Percentiles rank a stretch among this genome's conserved stretches.
Conservation (phyloP, 345 rosid genomes). For the Syzygium aqueum region DNA sequence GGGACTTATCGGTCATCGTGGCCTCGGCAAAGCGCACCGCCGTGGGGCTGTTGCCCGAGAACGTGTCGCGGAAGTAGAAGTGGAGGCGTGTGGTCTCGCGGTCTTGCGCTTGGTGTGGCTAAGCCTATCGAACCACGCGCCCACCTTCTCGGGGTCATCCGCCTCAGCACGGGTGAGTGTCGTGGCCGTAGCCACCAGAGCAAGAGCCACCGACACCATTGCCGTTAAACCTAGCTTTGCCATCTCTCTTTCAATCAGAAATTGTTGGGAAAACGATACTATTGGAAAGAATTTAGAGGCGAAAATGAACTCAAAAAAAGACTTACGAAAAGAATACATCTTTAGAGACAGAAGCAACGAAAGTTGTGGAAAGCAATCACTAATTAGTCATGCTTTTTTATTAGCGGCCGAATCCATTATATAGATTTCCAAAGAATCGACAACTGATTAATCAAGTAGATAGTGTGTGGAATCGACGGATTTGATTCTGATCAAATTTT, state of each 20-base stretch:
- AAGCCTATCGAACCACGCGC: neutral
- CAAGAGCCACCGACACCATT: slow-evolving; percentile 8
- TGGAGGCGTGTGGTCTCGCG: slow-evolving; percentile 45
- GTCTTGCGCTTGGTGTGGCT: slow-evolving; percentile 25
- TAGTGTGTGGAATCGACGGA: neutral
- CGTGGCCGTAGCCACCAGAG: slow-evolving; percentile 4
- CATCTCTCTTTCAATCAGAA: neutral
- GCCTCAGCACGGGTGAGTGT: slow-evolving; percentile 13
- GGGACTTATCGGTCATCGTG: slow-evolving; percentile 25
- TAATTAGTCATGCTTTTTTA: neutral
- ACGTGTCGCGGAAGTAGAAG: slow-evolving; percentile 61
- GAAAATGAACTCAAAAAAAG: no score
- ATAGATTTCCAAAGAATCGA: neutral
- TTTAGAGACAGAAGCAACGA: neutral
- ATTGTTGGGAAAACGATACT: neutral
- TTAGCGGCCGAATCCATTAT: neutral
- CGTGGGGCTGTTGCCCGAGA: slow-evolving; percentile 44
- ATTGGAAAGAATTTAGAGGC: neutral
- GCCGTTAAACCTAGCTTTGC: neutral
- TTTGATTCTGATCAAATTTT: neutral
- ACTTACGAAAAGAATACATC: neutral
- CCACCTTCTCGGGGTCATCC: neutral
- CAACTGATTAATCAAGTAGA: neutral
- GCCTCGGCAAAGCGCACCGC: slow-evolving; percentile 46
- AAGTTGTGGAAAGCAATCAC: neutral